Conservation (phyloP, 768 basidiomycete species). For the Lentinus brumalis region DNA sequence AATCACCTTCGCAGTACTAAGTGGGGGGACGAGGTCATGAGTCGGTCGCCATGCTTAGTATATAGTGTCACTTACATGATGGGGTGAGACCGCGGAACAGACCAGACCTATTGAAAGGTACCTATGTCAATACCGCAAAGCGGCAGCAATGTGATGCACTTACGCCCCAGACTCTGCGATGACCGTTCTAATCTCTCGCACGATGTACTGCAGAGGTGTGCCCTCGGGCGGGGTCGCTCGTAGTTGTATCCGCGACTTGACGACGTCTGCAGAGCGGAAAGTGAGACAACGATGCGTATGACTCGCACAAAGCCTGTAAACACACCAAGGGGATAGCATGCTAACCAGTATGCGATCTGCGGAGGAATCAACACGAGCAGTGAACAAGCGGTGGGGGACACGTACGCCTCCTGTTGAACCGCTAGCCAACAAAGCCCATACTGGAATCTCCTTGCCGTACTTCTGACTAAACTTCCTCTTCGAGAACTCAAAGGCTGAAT, state of each 20-base stretch:
- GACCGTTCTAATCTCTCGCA: constrained; percentile 60
- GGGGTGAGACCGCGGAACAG: constrained; percentile 77
- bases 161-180: constrained; percentile 74
- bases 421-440: constrained; percentile 59
- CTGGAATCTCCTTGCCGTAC: constrained; percentile 71
- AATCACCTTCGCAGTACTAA: constrained; percentile 64
- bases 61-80: constrained; percentile 54
- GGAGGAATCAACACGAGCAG: too few species aligned
- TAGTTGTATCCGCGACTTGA: constrained; percentile 90
- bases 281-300: too few species aligned
- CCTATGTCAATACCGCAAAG: background rate
- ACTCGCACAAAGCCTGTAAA: too few species aligned
- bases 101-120: constrained; percentile 46
- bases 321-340: constrained; percentile 85
- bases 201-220: constrained; percentile 75
- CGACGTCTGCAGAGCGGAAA: constrained; percentile 58
- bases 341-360: constrained; percentile 53
- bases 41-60: background rate
- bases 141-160: constrained; percentile 32
- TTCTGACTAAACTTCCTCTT: constrained; percentile 29
- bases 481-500: too few species aligned
- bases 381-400: constrained; percentile 4
- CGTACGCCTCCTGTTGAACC: constrained; percentile 83
- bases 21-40: constrained; percentile 1
- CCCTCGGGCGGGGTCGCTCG: constrained; percentile 72